phyloP scores from a whole-genome alignment of 2,329 filamentous ascomycete genomes.

The Diaporthe sp. region DNA sequence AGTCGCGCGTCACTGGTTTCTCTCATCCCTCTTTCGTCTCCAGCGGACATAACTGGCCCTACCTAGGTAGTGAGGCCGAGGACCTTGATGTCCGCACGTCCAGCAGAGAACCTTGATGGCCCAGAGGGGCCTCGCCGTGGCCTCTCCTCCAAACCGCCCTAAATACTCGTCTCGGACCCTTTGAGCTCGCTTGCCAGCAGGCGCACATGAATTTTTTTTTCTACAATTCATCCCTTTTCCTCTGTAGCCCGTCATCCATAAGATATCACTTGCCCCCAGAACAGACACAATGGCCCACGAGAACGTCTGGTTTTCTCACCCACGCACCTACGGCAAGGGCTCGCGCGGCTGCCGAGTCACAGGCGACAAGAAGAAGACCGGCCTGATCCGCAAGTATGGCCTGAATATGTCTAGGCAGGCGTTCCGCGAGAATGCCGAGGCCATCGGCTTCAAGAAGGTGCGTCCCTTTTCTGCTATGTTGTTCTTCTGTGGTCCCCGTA shows the following conservation, averaged over 20 bases:
- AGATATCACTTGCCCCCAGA: not conserved
- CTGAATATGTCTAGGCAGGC: conserved; percentile 73
- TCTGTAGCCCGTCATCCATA: not conserved
- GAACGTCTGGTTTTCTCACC: conserved; percentile 87
- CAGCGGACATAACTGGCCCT: not conserved
- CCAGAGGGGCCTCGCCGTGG: not conserved
- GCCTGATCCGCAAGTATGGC: conserved; percentile 91
- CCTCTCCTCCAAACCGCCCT: not conserved
- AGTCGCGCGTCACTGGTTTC: not conserved
- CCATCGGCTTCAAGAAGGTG: conserved; percentile 65
- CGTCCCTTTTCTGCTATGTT: not conserved
- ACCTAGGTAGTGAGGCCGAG: not conserved
- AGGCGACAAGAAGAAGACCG: conserved; percentile 79
- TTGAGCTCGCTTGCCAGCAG: not conserved
- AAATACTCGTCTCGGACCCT: not conserved
- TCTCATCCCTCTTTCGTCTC: not conserved
- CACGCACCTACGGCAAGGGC: conserved; percentile 85
- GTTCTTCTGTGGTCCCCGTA: not conserved
- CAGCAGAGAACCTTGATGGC: conserved; percentile 10
- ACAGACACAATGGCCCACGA: conserved; percentile 62
- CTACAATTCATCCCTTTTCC: too few relatives aligned
- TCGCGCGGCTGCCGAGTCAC: conserved; percentile 68
- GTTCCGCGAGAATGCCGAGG: conserved; percentile 63
- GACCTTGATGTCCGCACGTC: conserved; percentile 13
- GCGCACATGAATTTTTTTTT: not conserved